These are phyloP conservation scores for Allium fistulosum DNA, from an alignment of 106 monocot genomes.

Conservation along the genomic window DNA sequence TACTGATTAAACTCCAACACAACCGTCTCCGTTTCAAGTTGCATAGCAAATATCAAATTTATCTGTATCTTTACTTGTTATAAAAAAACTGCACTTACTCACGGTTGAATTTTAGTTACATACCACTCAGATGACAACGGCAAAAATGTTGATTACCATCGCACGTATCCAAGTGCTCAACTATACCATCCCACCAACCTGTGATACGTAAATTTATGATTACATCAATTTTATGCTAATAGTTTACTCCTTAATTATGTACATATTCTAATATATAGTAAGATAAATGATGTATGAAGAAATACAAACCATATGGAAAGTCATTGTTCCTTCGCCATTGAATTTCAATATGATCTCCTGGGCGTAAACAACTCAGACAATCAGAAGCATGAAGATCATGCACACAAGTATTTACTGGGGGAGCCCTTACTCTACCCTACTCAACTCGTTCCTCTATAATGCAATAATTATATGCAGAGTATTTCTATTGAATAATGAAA, in stretches of 20 bases:
- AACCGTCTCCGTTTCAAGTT: too few relatives aligned
- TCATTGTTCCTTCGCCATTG: constrained; percentile 96
- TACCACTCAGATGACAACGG: constrained; percentile 66
- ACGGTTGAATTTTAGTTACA: constrained; percentile 9
- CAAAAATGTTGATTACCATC: constrained; percentile 47
- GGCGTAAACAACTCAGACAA: constrained; percentile 51
- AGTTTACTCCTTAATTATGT: not conserved
- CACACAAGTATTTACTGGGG: constrained; percentile 55
- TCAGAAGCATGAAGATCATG: constrained; percentile 77
- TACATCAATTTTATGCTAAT: not conserved
- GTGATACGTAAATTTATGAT: too few relatives aligned
- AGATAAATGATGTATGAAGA: not conserved
- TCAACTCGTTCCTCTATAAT: constrained; percentile 75
- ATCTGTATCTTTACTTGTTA: too few relatives aligned
- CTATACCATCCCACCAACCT: too few relatives aligned
- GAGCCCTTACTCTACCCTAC: constrained; percentile 81
- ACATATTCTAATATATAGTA: not conserved
- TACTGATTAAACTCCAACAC: too few relatives aligned
- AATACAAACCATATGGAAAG: constrained; percentile 71
- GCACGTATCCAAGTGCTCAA: too few relatives aligned
- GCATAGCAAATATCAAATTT: too few relatives aligned
- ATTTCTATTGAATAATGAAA: too few relatives aligned
- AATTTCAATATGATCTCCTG: constrained; percentile 88
- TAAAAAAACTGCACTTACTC: too few relatives aligned
- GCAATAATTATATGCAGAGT: too few relatives aligned